Evolutionary conservation across 228 moss, liverwort and hornwort genomes (phyloP), one percentile per base, ranked within the genome.

Genomic region (Sphagnum fallax): DNA sequence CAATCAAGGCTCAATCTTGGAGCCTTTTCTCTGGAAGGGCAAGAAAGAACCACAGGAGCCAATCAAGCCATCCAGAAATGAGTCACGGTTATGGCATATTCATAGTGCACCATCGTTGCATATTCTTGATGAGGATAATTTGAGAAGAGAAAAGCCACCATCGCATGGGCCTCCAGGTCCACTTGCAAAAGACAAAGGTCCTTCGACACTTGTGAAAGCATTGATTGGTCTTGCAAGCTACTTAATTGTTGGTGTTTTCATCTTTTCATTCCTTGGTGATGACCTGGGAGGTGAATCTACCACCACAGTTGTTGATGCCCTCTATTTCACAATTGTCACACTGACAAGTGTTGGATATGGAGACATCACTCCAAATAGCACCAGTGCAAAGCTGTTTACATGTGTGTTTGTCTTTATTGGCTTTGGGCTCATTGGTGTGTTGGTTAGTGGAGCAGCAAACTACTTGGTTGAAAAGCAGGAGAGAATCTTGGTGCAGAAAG

Each of bases 301-400:
- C 11, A 71, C 83, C n/a, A 65, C 72, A 10, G 60, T 76, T 49
- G 86, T 91, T 48, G 92, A 95, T 59, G 91, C 91, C 16, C 69
- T 92, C 52, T 96, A 96, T 65, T 90, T 96, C 55, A 83, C 84
- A 47, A 82, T 86, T 61, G 91, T 91, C 60, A 96, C 91, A 52
- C 82, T 96, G 86, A 96, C 92, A 16, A 89, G 86, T 0, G 92
- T 90, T 53, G 95, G 92, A 6, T 92, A 96, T 52, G 95, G 92
- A 10, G 91, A 92, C 72, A 71, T 96, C 63, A 92, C 92, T 32
- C 92, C 92, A 7, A 70, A 67, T 48, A 89, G 77, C 62, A 66
- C 73, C 47, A 61, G 66, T 16, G 80, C 84, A 47, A 92, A 96
- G 79, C 79, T 96, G 49, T 87, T 92, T 71, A 92, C 91, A 10